Evolutionary conservation across 179 eudicot genomes (phyloP).

Genomic region (Vitellaria paradoxa): DNA sequence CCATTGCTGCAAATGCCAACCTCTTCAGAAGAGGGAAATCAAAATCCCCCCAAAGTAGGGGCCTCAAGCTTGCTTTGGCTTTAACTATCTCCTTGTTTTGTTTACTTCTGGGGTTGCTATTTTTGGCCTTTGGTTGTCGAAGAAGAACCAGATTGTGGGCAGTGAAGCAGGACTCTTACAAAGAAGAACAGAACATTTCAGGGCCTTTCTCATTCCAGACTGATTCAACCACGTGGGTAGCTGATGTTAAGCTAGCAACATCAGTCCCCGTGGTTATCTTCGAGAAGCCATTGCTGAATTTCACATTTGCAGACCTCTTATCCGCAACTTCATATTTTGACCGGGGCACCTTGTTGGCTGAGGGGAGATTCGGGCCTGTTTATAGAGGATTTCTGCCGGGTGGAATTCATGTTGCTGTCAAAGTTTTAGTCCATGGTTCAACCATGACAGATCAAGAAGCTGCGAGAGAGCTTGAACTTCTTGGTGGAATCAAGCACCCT

Average conservation of each 20-base stretch:
- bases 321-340: constrained; percentile 63
- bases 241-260: constrained; percentile 60
- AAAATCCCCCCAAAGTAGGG: constrained; percentile 32
- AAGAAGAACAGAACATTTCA: constrained; percentile 42
- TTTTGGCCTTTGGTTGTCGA: constrained; percentile 49
- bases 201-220: constrained; percentile 69
- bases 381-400: constrained; percentile 52
- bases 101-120: constrained; percentile 43
- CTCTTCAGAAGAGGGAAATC: constrained; percentile 23
- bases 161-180: constrained; percentile 39
- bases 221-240: constrained; percentile 71
- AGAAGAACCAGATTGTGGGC: constrained; percentile 48
- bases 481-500: constrained; percentile 58
- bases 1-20: constrained; percentile 56
- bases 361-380: constrained; percentile 66
- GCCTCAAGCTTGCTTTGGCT: constrained; percentile 46
- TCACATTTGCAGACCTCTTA: constrained; percentile 59
- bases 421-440: constrained; percentile 58
- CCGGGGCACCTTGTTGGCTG: constrained; percentile 50
- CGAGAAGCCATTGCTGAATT: constrained; percentile 64
- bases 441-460: constrained; percentile 64
- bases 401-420: constrained; percentile 58
- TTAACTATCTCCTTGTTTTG: constrained; percentile 36
- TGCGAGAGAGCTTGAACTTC: constrained; percentile 55
- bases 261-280: constrained; percentile 57